Evolutionary conservation across 2,329 filamentous ascomycete species (phyloP), one percentile per base, ranked within the genome.

Genomic region (Ophiostoma quercus): DNA sequence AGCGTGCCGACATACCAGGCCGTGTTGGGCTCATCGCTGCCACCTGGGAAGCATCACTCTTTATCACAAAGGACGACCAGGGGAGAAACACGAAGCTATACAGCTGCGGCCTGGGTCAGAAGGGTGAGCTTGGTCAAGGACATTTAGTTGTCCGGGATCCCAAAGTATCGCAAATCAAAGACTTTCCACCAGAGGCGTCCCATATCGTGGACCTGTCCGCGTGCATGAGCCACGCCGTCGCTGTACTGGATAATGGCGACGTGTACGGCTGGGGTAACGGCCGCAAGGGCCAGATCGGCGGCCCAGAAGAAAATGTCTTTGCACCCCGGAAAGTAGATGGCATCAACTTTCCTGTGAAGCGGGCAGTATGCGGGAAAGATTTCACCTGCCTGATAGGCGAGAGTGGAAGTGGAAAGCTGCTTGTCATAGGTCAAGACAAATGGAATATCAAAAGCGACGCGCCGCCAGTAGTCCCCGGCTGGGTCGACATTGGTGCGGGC

Each of bases 231-330:
- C 95, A 99, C 76, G 87, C 88, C 0, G 85, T 96, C 19, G 87
- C 82, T 1, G 85, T 97, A 0, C 79, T 96, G 3, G 85, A 85
- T 62, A 90, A 90, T 76, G 94, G 94, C 0, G 84, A 90, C 19
- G 88, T 89, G 1, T 96, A 91, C 77, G 94, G 92, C 2, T 98
- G 94, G 94, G 95, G 95, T 0, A 92, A 88, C 75, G 90, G 91
- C 16, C 86, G 92, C 32, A 95, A 97, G 76, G 92, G 92, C 0
- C 94, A 99, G 77, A 80, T 96, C 0, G 94, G 93, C 0, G 79
- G 81, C 60, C 84, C 84, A 0, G 79, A 80, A 37, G 81, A 80
- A 6, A 77, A 88, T 37, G 77, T 89, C 1, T 84, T 85, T 79
- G 76, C 75, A 19, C 92, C 92, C 5, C 81, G 85, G 11, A 88